Percentiles rank a stretch among this genome's conserved stretches.
Conservation (phyloP, 1,284 basidiomycete genomes). For the Lentinula novae-zelandiae region DNA sequence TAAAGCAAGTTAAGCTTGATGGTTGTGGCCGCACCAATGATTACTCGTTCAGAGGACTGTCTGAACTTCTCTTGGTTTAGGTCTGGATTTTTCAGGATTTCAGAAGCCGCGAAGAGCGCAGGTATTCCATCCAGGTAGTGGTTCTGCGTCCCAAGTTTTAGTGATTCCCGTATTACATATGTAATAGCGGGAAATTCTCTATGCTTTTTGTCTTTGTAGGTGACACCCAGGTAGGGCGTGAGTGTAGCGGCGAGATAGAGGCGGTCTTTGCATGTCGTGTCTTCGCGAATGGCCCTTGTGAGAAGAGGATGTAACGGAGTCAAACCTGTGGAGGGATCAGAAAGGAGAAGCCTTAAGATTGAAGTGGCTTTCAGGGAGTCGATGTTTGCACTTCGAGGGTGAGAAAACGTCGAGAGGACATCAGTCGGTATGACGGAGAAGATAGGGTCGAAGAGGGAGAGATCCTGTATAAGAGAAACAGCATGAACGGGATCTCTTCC, state of each 20-base stretch:
- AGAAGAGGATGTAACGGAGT: constrained; percentile 49
- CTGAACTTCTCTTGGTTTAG: constrained; percentile 35
- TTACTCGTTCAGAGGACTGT: constrained; percentile 45
- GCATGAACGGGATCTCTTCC: constrained; percentile 74
- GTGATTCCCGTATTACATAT: constrained; percentile 73
- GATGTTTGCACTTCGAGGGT: constrained; percentile 29
- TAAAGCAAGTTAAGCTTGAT: background rate
- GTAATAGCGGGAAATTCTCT: constrained; percentile 59
- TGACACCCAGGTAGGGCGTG: constrained; percentile 58
- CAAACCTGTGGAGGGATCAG: constrained; percentile 23
- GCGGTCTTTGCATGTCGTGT: constrained; percentile 47
- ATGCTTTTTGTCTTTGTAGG: constrained; percentile 62
- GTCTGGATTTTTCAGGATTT: constrained; percentile 40
- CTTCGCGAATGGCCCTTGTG: constrained; percentile 31
- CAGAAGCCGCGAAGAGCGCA: constrained; percentile 58
- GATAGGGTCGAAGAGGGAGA: constrained; percentile 69
- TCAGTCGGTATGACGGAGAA: constrained; percentile 56
- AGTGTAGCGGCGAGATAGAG: constrained; percentile 74
- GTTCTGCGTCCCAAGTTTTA: constrained; percentile 81
- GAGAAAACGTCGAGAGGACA: constrained; percentile 43
- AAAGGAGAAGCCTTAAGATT: constrained; percentile 53
- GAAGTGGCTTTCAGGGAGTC: constrained; percentile 54
- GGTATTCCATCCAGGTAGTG: constrained; percentile 77
- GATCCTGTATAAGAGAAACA: constrained; percentile 65
- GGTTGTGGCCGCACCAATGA: constrained; percentile 48